phyloP scores from a whole-genome alignment of 257 asterid genomes.

The Gentiana macrophylla region DNA sequence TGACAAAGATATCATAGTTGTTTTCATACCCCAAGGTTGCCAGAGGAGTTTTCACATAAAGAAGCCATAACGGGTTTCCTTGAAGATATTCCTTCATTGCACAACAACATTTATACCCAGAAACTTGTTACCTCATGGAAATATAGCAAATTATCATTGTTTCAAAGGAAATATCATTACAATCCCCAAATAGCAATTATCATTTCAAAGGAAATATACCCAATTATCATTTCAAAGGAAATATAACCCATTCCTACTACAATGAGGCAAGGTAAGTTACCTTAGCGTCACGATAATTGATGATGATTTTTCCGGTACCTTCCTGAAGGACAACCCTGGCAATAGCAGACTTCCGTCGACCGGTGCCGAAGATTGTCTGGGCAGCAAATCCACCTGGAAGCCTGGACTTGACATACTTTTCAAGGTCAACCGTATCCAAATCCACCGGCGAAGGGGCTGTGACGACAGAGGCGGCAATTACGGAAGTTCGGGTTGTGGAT shows the following conservation, averaged over 20 bases:
- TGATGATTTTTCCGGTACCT: constrained; percentile 74
- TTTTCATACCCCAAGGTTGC: constrained; percentile 71
- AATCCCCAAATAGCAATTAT: not conserved
- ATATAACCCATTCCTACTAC: not conserved
- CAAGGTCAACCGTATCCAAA: constrained; percentile 45
- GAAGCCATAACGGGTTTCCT: constrained; percentile 94
- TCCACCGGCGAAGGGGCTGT: constrained; percentile 28
- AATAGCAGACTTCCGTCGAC: constrained; percentile 81
- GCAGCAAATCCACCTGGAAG: constrained; percentile 97
- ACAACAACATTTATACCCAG: not conserved
- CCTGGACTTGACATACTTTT: constrained; percentile 62
- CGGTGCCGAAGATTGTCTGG: constrained; percentile 75
- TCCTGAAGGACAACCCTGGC: constrained; percentile 97
- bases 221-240: not conserved
- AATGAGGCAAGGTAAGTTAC: constrained; percentile 16
- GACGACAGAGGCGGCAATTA: constrained; percentile 33
- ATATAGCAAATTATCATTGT: not conserved
- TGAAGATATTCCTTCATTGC: constrained; percentile 82
- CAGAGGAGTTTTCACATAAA: constrained; percentile 79
- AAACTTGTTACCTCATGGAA: not conserved
- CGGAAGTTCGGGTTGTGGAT: constrained; percentile 25
- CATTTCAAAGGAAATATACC: too few relatives aligned
- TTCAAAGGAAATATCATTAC: not conserved
- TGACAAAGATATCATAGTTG: constrained; percentile 82
- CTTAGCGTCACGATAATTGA: constrained; percentile 88